phyloP scores from a whole-genome alignment of 805 yeast genomes.

The Kodamaea jinghongensis region DNA sequence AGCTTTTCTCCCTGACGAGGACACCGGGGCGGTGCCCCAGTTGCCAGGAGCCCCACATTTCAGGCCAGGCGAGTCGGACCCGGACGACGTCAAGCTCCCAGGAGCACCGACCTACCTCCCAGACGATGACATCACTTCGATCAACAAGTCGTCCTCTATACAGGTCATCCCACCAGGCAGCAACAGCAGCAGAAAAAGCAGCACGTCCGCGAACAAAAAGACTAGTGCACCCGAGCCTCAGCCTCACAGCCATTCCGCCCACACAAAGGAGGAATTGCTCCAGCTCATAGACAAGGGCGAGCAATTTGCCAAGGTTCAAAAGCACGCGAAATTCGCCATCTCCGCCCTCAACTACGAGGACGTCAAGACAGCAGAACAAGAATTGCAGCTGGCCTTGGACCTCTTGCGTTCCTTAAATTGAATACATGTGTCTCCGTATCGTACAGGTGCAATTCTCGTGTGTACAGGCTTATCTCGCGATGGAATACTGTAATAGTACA shows the following conservation, averaged over 20 bases:
- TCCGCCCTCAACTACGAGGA: slow-evolving; percentile 81
- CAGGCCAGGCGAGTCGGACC: slow-evolving; percentile 20
- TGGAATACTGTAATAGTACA: too few species aligned
- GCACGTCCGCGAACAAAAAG: neutral
- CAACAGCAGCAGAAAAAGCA: neutral
- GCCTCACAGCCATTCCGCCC: neutral
- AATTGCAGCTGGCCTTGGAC: slow-evolving; percentile 53
- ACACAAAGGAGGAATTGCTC: slow-evolving; percentile 39
- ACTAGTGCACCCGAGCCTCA: neutral
- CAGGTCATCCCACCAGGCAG: slow-evolving; percentile 30
- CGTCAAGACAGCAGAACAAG: slow-evolving; percentile 61
- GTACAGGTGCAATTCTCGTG: too few species aligned
- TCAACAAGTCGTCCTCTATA: slow-evolving; percentile 38
- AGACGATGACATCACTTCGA: slow-evolving; percentile 35
- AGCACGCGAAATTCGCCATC: slow-evolving; percentile 70
- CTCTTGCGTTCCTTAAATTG: slow-evolving; percentile 25
- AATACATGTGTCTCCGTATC: too few species aligned
- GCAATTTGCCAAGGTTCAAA: slow-evolving; percentile 58
- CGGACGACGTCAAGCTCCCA: slow-evolving; percentile 32
- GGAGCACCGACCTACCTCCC: slow-evolving; percentile 44
- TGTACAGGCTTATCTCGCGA: too few species aligned
- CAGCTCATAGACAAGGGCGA: slow-evolving; percentile 54
- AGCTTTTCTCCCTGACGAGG: slow-evolving; percentile 4
- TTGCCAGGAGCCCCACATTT: slow-evolving; percentile 42
- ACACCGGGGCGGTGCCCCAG: slow-evolving; percentile 8